These are phyloP conservation scores for Avicennia marina DNA, from an alignment of 257 asterid genomes.

Conservation along the genomic window DNA sequence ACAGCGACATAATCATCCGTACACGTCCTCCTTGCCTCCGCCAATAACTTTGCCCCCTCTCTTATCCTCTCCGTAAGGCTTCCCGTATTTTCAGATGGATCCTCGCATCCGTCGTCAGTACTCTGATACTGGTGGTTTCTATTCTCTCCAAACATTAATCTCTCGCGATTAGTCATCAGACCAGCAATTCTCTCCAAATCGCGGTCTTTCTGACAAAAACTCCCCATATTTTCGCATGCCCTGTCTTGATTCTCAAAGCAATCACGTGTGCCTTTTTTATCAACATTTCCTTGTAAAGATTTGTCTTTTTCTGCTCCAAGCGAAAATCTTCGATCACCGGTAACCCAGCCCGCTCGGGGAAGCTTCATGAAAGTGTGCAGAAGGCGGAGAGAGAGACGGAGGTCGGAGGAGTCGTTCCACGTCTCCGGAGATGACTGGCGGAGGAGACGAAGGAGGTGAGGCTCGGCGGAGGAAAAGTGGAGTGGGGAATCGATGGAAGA, in stretches of 20 bases:
- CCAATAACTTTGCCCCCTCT: conserved; percentile 44
- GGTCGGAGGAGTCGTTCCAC: conserved; percentile 44
- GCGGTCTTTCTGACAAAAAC: conserved; percentile 8
- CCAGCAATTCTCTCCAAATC: conserved; percentile 52
- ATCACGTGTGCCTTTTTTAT: neutral
- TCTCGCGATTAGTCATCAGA: conserved; percentile 60
- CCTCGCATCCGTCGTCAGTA: neutral
- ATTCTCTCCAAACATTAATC: conserved; percentile 12
- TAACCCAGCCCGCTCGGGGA: conserved; percentile 16
- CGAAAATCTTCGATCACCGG: conserved; percentile 21
- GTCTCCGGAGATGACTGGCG: conserved; percentile 25
- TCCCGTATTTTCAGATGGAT: neutral
- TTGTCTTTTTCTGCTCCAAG: neutral
- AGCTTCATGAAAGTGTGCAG: conserved; percentile 23
- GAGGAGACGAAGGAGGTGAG: conserved; percentile 29
- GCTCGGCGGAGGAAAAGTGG: conserved; percentile 56
- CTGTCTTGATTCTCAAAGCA: neutral
- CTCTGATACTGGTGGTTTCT: neutral
- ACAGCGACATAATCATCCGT: conserved; percentile 3
- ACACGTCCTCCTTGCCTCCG: conserved; percentile 29
- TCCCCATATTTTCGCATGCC: neutral
- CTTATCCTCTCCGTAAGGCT: conserved; percentile 27
- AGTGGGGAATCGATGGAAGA: conserved; percentile 46
- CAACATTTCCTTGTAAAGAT: neutral
- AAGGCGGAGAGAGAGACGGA: conserved; percentile 79